Base-by-base conservation (phyloP, 1,284 basidiomycete genomes). In the Sanguinoderma infundibulare region DNA sequence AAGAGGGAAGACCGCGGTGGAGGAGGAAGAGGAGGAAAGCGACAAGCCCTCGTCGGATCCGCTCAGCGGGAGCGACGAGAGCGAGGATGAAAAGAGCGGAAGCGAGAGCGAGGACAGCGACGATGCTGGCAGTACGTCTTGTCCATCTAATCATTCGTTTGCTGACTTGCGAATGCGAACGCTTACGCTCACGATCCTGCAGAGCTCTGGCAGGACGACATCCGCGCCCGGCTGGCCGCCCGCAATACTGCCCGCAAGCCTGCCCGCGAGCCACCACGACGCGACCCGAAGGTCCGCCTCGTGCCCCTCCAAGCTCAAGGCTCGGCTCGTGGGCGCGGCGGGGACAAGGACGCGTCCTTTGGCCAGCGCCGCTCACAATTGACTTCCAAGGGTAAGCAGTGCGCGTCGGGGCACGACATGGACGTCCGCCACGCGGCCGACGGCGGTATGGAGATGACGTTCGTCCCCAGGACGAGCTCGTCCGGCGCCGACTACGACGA, bases 11-110 rank as follows among this genome's bases (percentile, higher is more conserved):
- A 95, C 95, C 0, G 94, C 92, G 5, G 95, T 95, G 26, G 93
- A 96, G 72, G 87, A 93, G 42, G 95, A 97, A 70, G 92, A 94
- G 59, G 94, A 95, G 26, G 91, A 96, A 74, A 94, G 91, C 70
- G 93, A 95, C 60, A 86, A 84, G 69, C 70, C 78, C n/a, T 94
- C 94, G 4, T 91, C 89, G 5, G 88, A 91, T 67, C 87, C 84
- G 17, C 74, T 89, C 32, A 83, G 78, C 62, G 81, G 81, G 59
- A 78, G 77, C 35, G 77, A 75, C 10, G 66, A 60, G 36, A 60
- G 60, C 76, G 78, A 56, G 69, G 76, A 74, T 6, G 63, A 59
- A 40, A 62, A 67, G 77, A 79, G 55, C 71, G 76, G 58, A 67
- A 69, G 64, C 35, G 70, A 70, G 58, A 67, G 57, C 63, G 84